Base-by-base conservation (phyloP, 1,284 basidiomycete genomes). In the Irpex sp. region DNA sequence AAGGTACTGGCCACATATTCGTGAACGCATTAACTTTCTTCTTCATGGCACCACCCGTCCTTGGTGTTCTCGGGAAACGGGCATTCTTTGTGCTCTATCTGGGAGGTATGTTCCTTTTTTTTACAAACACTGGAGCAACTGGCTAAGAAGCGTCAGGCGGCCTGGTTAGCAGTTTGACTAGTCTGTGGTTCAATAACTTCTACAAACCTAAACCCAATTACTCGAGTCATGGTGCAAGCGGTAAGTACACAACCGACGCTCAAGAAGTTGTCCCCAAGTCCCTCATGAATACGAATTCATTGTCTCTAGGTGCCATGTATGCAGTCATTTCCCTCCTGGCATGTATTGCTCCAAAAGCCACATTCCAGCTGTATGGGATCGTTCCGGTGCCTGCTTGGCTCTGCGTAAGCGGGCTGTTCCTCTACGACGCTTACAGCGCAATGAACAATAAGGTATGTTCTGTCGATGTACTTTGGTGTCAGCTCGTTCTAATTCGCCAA, bases 301-400 rank as follows among this genome's bases (percentile, higher is more conserved):
- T 21, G 19, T 13, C 19, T 51, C 49, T 66, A 91, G 89, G 86
- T 66, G 88, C 93, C 5, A 89, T 95, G 64, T 92, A 87, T 76
- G 85, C 88, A 7, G 81, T 91, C 26, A 76, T 93, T 58, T 85
- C 90, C 2, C 82, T 88, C 71, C 85, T 91, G 60, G 89, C 91
- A 1, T 91, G 88, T 72, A 74, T 85, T 4, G 83, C 87, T 49
- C 94, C 94, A 0, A 82, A 70, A 6, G 79, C 88, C 62, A 86
- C 80, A 0, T 92, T 96, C 73, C 77, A 86, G n/a, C 74, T 97
- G 58, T 96, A 94, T 74, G 92, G 87, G 60, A 82, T 96, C 68
- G 75, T 97, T 8, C 95, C 94, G 13, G 81, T 92, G 64, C 94
- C 93, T 0, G 93, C 93, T 0, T 96, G 93, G 92, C 79, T 82